Percentiles rank a stretch among this genome's conserved stretches.
Conservation (phyloP, 768 basidiomycete genomes). For the Leucocoprinus birnbaumii region DNA sequence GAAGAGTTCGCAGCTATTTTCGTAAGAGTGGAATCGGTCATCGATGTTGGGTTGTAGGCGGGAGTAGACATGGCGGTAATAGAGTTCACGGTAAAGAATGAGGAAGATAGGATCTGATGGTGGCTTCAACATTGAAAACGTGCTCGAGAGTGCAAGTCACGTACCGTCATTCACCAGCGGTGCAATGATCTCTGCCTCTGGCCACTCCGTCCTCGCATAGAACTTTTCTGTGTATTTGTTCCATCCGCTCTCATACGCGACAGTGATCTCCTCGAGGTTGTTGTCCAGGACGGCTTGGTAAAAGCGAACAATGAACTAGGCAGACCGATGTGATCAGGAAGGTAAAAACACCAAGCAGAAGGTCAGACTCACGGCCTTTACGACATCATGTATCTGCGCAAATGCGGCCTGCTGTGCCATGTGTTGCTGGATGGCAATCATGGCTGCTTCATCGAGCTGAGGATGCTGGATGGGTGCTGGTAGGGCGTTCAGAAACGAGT, state of each 20-base stretch:
- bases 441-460: slow-evolving; percentile 67
- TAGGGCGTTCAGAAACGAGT: slow-evolving; percentile 6
- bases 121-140: not conserved
- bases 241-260: slow-evolving; percentile 97
- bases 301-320: slow-evolving; percentile 91
- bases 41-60: slow-evolving; percentile 93
- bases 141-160: slow-evolving; percentile 17
- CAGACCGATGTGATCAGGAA: slow-evolving; percentile 11
- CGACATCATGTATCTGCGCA: slow-evolving; percentile 81
- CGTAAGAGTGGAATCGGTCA: slow-evolving; percentile 96
- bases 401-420: slow-evolving; percentile 83
- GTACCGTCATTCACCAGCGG: slow-evolving; percentile 90
- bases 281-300: slow-evolving; percentile 91
- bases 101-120: slow-evolving; percentile 85
- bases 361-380: slow-evolving; percentile 67
- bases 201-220: slow-evolving; percentile 94
- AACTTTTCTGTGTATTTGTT: slow-evolving; percentile 95
- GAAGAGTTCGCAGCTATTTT: slow-evolving; percentile 97
- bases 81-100: slow-evolving; percentile 94
- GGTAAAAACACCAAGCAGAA: not conserved
- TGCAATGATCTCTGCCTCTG: slow-evolving; percentile 93
- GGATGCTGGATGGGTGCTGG: slow-evolving; percentile 51
- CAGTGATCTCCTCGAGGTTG: slow-evolving; percentile 86
- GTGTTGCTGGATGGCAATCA: slow-evolving; percentile 77
- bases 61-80: slow-evolving; percentile 95